phyloP scores from a whole-genome alignment of 768 basidiomycete species.

The Suillus occidentalis region DNA sequence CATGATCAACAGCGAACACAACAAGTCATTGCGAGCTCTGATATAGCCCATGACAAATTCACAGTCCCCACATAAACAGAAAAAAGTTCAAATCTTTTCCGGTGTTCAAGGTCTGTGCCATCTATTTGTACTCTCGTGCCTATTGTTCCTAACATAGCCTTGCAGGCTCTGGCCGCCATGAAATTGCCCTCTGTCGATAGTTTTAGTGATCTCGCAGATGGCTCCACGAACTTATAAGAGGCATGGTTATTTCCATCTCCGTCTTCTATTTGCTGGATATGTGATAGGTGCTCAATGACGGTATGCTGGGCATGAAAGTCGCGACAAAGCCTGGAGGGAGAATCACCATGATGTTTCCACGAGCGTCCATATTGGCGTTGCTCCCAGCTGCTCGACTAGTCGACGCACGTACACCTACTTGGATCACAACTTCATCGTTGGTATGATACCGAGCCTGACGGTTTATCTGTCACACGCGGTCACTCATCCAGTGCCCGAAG shows the following conservation, averaged over 20 bases:
- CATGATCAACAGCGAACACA: too few relatives aligned
- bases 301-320: conserved; percentile 46
- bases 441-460: conserved; percentile 29
- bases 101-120: too few relatives aligned
- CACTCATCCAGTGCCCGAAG: conserved; percentile 47
- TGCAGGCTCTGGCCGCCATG: conserved; percentile 47
- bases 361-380: conserved; percentile 53
- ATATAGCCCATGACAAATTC: too few relatives aligned
- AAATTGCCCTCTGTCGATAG: conserved; percentile 44
- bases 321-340: conserved; percentile 61
- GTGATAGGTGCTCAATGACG: conserved; percentile 45
- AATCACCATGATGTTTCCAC: conserved; percentile 55
- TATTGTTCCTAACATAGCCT: too few relatives aligned
- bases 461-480: conserved; percentile 66
- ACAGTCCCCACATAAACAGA: too few relatives aligned
- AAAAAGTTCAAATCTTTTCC: too few relatives aligned
- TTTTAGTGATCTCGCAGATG: conserved; percentile 33
- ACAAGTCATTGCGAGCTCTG: too few relatives aligned
- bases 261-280: conserved; percentile 6
- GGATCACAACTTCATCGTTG: conserved; percentile 42
- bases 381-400: conserved; percentile 53
- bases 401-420: conserved; percentile 36
- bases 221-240: conserved; percentile 23
- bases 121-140: too few relatives aligned
- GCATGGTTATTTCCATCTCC: conserved; percentile 19